Evolutionary conservation across 768 basidiomycete species (phyloP), one percentile per base, ranked within the genome.

Genomic region (Clitopilus hobsonii): DNA sequence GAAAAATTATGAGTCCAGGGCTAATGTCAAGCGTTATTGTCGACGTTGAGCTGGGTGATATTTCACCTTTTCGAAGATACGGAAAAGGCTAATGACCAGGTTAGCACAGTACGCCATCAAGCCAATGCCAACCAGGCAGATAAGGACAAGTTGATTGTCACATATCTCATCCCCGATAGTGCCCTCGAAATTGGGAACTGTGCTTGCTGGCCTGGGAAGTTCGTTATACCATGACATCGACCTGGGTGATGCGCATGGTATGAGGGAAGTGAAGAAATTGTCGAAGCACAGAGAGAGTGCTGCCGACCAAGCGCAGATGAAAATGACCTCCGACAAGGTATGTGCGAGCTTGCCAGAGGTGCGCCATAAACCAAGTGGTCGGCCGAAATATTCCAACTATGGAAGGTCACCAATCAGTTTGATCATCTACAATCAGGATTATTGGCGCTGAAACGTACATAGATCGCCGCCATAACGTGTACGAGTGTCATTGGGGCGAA

Each of bases 271-370:
- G 73, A 94, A 93, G 70, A 86, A 93, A 65, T 96, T 92, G 76
- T 95, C 91, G 71, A 95, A 92, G 58, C 83, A 85, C 52, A 95
- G 85, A 16, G 91, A 91, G 53, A 95, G 79, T 14, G 89, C 86
- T 27, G 91, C 89, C 55, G 91, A 92, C 92, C 93, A 96, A n/a
- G 88, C 83, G 70, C 93, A 95, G 61, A 94, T 93, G 67, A 92
- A 94, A 53, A 92, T 75, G 45, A 94, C 88, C 74, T 96, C 94
- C 47, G 85, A 80, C 27, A 95, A 81, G 6, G 93, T 95, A 64
- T 94, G 87, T 2, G 88, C 83, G 30, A 94, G 81, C 70, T 95
- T 95, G 50, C 77, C 84, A 27, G 91, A 91, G 27, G 94, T 93
- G 51, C 82, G 79, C 94, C 94, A 96, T 26, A 96, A 74, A n/a